Percentiles rank a stretch among this genome's conserved stretches.
These are phyloP conservation scores for Cercospora sesami DNA, from an alignment of 2,329 filamentous ascomycete species.

Conservation along the genomic window DNA sequence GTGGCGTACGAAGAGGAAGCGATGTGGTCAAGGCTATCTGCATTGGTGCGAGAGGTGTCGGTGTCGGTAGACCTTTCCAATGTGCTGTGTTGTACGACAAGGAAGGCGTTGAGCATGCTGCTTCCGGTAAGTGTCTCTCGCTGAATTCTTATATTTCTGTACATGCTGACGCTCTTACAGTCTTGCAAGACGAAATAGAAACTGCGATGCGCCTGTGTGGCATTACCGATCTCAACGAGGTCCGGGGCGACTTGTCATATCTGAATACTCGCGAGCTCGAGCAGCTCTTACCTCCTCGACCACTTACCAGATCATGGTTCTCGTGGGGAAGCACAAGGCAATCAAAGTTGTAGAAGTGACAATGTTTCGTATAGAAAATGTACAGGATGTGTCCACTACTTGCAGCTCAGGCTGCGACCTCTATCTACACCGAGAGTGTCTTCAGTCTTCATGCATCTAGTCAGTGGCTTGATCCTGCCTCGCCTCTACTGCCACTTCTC, in stretches of 20 bases:
- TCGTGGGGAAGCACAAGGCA: conserved; percentile 22
- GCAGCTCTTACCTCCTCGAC: conserved; percentile 47
- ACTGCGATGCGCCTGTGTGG: conserved; percentile 68
- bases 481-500: conserved; percentile 20
- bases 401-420: not conserved
- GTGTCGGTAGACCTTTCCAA: conserved; percentile 62
- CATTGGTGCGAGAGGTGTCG: conserved; percentile 62
- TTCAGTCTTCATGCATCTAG: not conserved
- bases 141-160: too few species aligned
- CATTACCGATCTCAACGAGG: conserved; percentile 60
- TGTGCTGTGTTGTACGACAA: conserved; percentile 62
- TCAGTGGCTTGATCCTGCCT: too few species aligned
- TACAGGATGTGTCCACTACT: not conserved
- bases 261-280: conserved; percentile 58
- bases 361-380: not conserved
- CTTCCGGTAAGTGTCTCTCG: conserved; percentile 52
- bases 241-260: conserved; percentile 57
- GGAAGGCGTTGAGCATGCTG: conserved; percentile 53
- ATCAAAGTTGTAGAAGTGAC: conserved; percentile 23
- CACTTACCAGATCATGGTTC: conserved; percentile 21
- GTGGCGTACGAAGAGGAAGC: conserved; percentile 62
- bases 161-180: conserved; percentile 29
- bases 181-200: conserved; percentile 60
- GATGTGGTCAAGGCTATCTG: conserved; percentile 68
- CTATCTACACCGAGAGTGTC: not conserved